Percentiles rank a stretch among this genome's conserved stretches.
Conservation (phyloP, 169 alveolate genomes). For the Plasmodium blacklocki region DNA sequence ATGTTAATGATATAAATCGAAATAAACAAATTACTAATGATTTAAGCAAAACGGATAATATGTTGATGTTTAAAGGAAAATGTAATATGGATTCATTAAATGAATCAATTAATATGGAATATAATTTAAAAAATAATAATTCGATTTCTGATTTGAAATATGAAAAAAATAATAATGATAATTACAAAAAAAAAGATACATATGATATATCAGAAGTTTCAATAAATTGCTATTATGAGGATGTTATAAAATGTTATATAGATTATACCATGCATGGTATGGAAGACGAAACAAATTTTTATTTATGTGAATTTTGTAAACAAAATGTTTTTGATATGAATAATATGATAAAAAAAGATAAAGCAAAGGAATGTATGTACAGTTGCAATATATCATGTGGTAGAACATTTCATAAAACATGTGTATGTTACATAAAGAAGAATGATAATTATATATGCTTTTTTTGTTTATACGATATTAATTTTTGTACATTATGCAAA, state of each 20-base stretch:
- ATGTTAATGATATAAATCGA: neutral
- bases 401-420: conserved; percentile 45
- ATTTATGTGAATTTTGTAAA: conserved; percentile 48
- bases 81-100: neutral
- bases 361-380: conserved; percentile 34
- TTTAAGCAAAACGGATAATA: neutral
- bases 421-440: conserved; percentile 37
- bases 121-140: neutral
- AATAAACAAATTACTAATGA: neutral
- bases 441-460: conserved; percentile 50
- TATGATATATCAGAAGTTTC: neutral
- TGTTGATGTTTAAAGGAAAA: neutral
- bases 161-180: neutral
- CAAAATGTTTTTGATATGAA: conserved; percentile 42
- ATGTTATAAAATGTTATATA: conserved; percentile 32
- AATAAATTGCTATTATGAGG: conserved; percentile 18
- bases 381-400: conserved; percentile 47
- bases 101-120: neutral
- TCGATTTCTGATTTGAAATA: neutral
- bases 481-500: conserved; percentile 66
- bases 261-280: conserved; percentile 15
- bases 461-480: conserved; percentile 39
- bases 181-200: neutral
- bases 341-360: conserved; percentile 6
- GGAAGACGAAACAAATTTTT: conserved; percentile 15